Evolutionary conservation across 1,284 basidiomycete genomes (phyloP).

Genomic region (Cryptococcus amylolentus): DNA sequence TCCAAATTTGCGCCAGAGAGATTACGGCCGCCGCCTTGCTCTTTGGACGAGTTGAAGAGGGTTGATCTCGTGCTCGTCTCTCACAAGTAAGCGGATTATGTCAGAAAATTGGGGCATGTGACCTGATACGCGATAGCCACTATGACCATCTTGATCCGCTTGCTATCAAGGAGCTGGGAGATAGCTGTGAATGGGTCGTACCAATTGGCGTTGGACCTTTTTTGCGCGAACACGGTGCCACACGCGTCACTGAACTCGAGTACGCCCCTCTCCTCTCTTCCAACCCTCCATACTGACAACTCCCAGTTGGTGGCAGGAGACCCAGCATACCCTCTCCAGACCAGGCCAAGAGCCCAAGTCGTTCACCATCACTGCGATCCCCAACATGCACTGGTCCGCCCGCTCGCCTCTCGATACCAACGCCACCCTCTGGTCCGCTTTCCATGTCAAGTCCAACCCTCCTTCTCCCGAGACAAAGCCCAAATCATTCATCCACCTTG

Average conservation of each 20-base stretch:
- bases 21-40: slow-evolving; percentile 50
- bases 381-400: slow-evolving; percentile 52
- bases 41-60: slow-evolving; percentile 45
- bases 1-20: slow-evolving; percentile 49
- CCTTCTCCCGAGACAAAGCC: slow-evolving; percentile 10
- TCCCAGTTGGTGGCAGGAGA: slow-evolving; percentile 47
- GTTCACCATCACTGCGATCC: slow-evolving; percentile 43
- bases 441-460: slow-evolving; percentile 44
- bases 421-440: slow-evolving; percentile 51
- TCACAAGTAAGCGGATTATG: slow-evolving; percentile 46
- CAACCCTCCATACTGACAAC: background rate
- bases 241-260: slow-evolving; percentile 47
- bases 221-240: slow-evolving; percentile 38
- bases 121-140: slow-evolving; percentile 26
- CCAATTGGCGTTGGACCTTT: slow-evolving; percentile 42
- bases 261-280: slow-evolving; percentile 15
- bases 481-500: slow-evolving; percentile 50
- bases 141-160: slow-evolving; percentile 48
- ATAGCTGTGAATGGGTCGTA: slow-evolving; percentile 46
- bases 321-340: slow-evolving; percentile 25
- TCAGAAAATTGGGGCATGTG: background rate
- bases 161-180: slow-evolving; percentile 43
- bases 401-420: slow-evolving; percentile 52
- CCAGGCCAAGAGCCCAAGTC: slow-evolving; percentile 25
- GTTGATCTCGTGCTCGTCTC: slow-evolving; percentile 52